phyloP scores from a whole-genome alignment of 2,329 filamentous ascomycete species.

The Cercospora zeina region DNA sequence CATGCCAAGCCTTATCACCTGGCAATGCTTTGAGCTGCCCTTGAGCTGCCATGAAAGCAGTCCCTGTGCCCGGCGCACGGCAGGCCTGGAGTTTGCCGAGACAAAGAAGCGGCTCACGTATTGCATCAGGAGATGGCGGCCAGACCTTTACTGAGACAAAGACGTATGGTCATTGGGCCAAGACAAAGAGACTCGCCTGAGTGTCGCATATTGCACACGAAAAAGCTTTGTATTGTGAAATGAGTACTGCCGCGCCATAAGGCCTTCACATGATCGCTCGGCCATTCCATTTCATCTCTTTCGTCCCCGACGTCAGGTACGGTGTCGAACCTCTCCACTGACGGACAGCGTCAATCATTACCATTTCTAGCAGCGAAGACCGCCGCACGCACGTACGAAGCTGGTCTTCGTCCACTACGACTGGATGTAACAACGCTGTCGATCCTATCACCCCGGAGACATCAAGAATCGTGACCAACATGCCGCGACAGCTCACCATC shows the following conservation, averaged over 20 bases:
- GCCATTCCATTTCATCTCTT: not conserved
- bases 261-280: not conserved
- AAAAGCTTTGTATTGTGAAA: conserved; percentile 28
- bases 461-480: conserved; percentile 18
- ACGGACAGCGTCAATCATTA: conserved; percentile 27
- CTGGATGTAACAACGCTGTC: not conserved
- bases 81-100: not conserved
- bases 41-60: not conserved
- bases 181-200: conserved; percentile 22
- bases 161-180: conserved; percentile 12
- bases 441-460: not conserved
- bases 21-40: not conserved
- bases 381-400: conserved; percentile 24
- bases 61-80: not conserved
- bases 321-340: conserved; percentile 5
- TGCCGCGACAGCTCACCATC: conserved; percentile 40
- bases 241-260: conserved; percentile 13
- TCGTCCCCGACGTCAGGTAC: not conserved
- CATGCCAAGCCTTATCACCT: not conserved
- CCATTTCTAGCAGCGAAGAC: conserved; percentile 14
- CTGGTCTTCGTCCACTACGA: conserved; percentile 30
- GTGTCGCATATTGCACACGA: conserved; percentile 11
- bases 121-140: conserved; percentile 20
- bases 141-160: conserved; percentile 25
- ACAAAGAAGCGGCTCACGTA: conserved; percentile 16